These are phyloP conservation scores for Avena eriantha DNA, from an alignment of 176 grass and related monocot genomes.

Conservation along the genomic window DNA sequence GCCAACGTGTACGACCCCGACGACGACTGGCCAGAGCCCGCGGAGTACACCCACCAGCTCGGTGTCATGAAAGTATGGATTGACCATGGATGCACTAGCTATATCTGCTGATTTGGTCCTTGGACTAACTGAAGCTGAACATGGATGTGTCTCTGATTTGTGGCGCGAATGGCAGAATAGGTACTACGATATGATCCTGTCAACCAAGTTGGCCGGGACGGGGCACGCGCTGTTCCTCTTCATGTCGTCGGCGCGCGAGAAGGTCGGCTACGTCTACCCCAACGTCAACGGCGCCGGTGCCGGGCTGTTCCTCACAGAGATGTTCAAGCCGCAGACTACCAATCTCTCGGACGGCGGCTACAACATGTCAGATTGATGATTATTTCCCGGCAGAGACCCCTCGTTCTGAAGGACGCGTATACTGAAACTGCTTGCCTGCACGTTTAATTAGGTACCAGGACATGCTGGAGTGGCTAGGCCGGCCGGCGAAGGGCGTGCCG, in stretches of 20 bases:
- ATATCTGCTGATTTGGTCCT: background rate
- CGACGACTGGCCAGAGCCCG: slow-evolving; percentile 69
- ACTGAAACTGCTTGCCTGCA: background rate
- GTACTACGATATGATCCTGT: slow-evolving; percentile 86
- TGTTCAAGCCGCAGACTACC: slow-evolving; percentile 53
- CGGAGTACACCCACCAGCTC: slow-evolving; percentile 85
- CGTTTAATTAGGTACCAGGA: slow-evolving; percentile 65
- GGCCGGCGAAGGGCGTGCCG: slow-evolving; percentile 67
- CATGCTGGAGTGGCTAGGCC: slow-evolving; percentile 82
- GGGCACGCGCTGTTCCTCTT: slow-evolving; percentile 93
- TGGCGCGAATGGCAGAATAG: slow-evolving; percentile 61
- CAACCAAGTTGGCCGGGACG: slow-evolving; percentile 72
- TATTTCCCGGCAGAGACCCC: no score
- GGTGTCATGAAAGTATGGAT: slow-evolving; percentile 74
- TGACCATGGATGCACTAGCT: background rate
- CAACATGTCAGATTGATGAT: slow-evolving; percentile 63
- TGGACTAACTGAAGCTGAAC: background rate
- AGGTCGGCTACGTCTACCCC: slow-evolving; percentile 86
- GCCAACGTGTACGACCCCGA: slow-evolving; percentile 80
- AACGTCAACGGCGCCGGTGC: slow-evolving; percentile 80
- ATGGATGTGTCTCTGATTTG: background rate
- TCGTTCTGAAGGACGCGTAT: background rate
- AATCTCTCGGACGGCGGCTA: slow-evolving; percentile 81
- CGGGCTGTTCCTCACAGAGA: slow-evolving; percentile 75
- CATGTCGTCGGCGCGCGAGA: slow-evolving; percentile 84